Conservation (phyloP, 2,329 filamentous ascomycete genomes). For the Penicillium freii region DNA sequence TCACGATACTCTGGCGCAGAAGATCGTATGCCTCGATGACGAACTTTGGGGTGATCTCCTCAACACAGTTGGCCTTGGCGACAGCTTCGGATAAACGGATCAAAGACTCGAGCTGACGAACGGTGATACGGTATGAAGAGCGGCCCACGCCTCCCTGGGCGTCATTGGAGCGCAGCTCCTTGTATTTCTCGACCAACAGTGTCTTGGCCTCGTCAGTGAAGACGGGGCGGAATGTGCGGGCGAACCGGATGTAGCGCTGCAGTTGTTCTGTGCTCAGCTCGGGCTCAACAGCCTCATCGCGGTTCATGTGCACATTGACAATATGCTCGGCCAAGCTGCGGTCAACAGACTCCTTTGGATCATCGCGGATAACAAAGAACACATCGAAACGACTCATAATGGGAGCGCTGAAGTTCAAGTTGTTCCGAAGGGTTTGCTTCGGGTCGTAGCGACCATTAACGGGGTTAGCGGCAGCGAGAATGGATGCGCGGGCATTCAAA, state of each 20-base stretch:
- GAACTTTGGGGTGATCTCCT: constrained; percentile 79
- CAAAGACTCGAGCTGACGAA: constrained; percentile 91
- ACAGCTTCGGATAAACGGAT: constrained; percentile 97
- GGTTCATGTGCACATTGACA: constrained; percentile 86
- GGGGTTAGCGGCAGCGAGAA: constrained; percentile 93
- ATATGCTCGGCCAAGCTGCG: constrained; percentile 92
- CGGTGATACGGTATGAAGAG: constrained; percentile 96
- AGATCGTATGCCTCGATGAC: constrained; percentile 91
- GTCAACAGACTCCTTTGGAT: constrained; percentile 90
- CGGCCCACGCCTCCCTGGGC: constrained; percentile 89
- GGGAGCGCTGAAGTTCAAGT: constrained; percentile 97
- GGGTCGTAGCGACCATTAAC: constrained; percentile 93
- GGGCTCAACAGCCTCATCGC: constrained; percentile 85
- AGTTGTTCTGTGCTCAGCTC: constrained; percentile 96
- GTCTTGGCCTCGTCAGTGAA: constrained; percentile 86
- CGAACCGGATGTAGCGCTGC: constrained; percentile 96
- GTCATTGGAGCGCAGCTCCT: constrained; percentile 89
- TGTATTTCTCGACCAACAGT: constrained; percentile 87
- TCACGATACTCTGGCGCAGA: constrained; percentile 91
- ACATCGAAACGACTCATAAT: constrained; percentile 99
- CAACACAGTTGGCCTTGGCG: constrained; percentile 93
- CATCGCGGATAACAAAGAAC: constrained; percentile 96
- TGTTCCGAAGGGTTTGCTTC: constrained; percentile 86
- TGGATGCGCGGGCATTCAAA: constrained; percentile 90
- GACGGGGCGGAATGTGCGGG: constrained; percentile 86